These are phyloP conservation scores for Erodium trifolium DNA, from an alignment of 441 rosid species.

Conservation along the genomic window DNA sequence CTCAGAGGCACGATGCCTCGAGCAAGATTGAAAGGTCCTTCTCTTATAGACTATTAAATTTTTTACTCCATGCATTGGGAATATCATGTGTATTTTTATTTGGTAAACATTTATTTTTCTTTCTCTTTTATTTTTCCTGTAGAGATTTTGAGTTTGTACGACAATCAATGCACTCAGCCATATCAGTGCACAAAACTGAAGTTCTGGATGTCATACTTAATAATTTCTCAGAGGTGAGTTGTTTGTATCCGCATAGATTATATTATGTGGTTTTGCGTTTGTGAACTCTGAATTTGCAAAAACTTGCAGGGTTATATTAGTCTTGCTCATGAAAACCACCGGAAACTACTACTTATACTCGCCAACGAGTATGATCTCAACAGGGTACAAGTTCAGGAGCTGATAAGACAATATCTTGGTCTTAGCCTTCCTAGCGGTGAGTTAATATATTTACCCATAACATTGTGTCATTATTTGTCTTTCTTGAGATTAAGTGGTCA, in stretches of 20 bases:
- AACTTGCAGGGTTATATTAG: constrained; percentile 57
- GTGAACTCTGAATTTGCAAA: constrained; percentile 11
- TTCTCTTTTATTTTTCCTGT: neutral
- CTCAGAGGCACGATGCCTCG: constrained; percentile 20
- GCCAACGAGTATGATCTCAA: constrained; percentile 81
- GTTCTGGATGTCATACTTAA: constrained; percentile 57
- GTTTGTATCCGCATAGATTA: neutral
- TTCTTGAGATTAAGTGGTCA: constrained; percentile 14
- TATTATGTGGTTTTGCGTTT: constrained; percentile 8
- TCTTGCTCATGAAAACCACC: constrained; percentile 54
- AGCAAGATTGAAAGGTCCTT: constrained; percentile 24
- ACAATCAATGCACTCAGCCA: constrained; percentile 74
- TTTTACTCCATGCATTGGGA: neutral
- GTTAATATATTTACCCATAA: constrained; percentile 12
- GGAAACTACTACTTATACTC: constrained; percentile 45
- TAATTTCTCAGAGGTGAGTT: constrained; percentile 62
- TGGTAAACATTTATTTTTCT: neutral
- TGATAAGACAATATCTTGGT: constrained; percentile 74
- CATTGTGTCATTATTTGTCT: neutral
- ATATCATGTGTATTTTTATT: neutral
- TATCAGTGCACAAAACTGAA: constrained; percentile 64
- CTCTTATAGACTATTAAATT: neutral
- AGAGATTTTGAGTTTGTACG: constrained; percentile 64
- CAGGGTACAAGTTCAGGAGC: constrained; percentile 57
- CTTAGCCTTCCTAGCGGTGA: constrained; percentile 49